Percentiles rank a stretch among this genome's conserved stretches.
Evolutionary conservation across 2,329 filamentous ascomycete species (phyloP).

Genomic region (Coniochaeta sp.): DNA sequence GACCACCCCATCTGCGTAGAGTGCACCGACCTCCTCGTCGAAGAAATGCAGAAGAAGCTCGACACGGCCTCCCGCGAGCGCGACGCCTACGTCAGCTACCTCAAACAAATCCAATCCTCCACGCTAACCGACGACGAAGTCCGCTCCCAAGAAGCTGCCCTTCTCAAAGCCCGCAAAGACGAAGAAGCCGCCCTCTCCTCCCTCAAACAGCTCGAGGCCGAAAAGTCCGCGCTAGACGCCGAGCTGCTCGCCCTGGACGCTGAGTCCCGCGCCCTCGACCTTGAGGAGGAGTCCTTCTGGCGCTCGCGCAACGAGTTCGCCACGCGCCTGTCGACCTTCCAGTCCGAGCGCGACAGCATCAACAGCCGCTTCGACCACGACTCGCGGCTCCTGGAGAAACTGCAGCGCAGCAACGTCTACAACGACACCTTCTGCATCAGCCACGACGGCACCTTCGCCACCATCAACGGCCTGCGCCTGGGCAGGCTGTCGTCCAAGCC

Average conservation of each 20-base stretch:
- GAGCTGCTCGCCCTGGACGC: slow-evolving; percentile 76
- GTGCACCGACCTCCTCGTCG: slow-evolving; percentile 85
- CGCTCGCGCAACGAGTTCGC: slow-evolving; percentile 79
- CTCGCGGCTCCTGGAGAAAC: slow-evolving; percentile 75
- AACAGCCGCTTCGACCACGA: slow-evolving; percentile 90
- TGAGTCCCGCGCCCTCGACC: slow-evolving; percentile 70
- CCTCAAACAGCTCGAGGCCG: slow-evolving; percentile 68
- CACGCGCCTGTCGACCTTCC: slow-evolving; percentile 69
- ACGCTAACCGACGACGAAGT: slow-evolving; percentile 72
- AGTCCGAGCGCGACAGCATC: slow-evolving; percentile 82
- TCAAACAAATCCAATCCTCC: slow-evolving; percentile 74
- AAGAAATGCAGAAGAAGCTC: slow-evolving; percentile 76
- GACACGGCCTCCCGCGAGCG: slow-evolving; percentile 66
- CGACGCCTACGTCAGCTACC: slow-evolving; percentile 81
- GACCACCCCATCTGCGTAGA: slow-evolving; percentile 94
- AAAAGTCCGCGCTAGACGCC: slow-evolving; percentile 72
- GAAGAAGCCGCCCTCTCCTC: slow-evolving; percentile 69
- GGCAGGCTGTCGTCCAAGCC: slow-evolving; percentile 78
- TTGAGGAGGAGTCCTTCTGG: slow-evolving; percentile 87
- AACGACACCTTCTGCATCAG: slow-evolving; percentile 98
- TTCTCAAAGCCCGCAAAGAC: slow-evolving; percentile 52
- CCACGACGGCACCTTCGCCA: slow-evolving; percentile 93
- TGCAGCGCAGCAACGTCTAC: slow-evolving; percentile 96
- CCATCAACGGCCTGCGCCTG: slow-evolving; percentile 89
- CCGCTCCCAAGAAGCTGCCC: slow-evolving; percentile 51